Evolutionary conservation across 805 yeast genomes (phyloP).

Genomic region (Cyberlindnera maritima): DNA sequence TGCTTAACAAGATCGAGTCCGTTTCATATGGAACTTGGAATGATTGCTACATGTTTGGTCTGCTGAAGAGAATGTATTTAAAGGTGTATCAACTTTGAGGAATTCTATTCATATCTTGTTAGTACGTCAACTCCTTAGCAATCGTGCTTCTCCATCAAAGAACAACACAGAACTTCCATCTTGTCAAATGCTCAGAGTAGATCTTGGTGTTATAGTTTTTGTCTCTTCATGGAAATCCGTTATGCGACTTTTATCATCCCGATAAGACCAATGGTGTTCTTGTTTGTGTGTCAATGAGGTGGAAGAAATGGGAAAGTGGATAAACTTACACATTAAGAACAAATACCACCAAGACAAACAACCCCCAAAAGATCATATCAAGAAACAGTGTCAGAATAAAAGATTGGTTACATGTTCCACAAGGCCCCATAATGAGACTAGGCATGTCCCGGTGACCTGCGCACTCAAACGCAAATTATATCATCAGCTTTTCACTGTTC

Average conservation of each 20-base stretch:
- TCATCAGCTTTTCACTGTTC: constrained; percentile 35
- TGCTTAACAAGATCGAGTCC: too few species aligned
- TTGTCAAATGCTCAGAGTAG: constrained; percentile 34
- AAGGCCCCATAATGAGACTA: constrained; percentile 39
- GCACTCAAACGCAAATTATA: constrained; percentile 54
- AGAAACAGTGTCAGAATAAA: constrained; percentile 14
- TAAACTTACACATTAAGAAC: background rate
- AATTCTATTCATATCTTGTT: background rate
- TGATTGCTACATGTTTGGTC: background rate
- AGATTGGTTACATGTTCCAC: constrained; percentile 35
- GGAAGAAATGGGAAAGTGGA: background rate
- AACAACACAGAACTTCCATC: background rate
- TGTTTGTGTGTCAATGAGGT: background rate
- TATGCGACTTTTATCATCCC: constrained; percentile 39
- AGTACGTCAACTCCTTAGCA: background rate
- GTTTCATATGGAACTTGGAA: background rate
- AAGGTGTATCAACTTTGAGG: background rate
- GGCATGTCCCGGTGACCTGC: constrained; percentile 41
- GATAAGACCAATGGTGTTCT: constrained; percentile 13
- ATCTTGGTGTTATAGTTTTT: constrained; percentile 39
- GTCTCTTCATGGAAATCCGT: constrained; percentile 33
- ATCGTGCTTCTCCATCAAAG: too few species aligned
- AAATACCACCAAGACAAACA: too few species aligned
- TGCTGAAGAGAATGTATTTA: background rate
- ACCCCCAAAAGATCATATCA: background rate